phyloP scores from a whole-genome alignment of 2,329 filamentous ascomycete species.

The Talaromyces sp. region DNA sequence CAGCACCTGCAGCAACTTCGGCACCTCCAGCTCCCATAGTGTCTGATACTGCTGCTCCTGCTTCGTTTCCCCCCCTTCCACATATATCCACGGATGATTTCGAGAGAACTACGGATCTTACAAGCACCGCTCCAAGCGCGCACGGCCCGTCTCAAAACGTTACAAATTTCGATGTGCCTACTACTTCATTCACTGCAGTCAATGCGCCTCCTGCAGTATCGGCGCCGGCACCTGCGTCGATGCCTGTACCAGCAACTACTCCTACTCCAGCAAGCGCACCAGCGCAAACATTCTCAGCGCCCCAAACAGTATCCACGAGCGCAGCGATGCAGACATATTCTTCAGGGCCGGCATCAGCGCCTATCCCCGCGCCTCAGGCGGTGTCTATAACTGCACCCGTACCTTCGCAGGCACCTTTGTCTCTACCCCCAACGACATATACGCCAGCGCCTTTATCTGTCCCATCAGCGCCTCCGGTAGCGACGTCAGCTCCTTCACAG shows the following conservation, averaged over 20 bases:
- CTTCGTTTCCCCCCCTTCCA: constrained; percentile 8
- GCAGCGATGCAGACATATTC: not conserved
- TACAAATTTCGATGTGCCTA: not conserved
- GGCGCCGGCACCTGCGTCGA: constrained; percentile 11
- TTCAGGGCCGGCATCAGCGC: not conserved
- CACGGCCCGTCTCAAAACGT: not conserved
- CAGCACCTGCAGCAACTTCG: not conserved
- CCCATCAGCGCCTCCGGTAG: constrained; percentile 17
- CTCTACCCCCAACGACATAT: constrained; percentile 15
- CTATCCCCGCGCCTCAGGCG: not conserved
- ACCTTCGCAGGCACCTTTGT: constrained; percentile 7
- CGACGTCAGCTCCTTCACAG: constrained; percentile 24
- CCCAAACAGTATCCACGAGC: not conserved
- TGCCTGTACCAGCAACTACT: constrained; percentile 26
- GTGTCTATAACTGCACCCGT: constrained; percentile 27
- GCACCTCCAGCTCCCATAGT: not conserved
- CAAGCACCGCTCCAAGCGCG: not conserved
- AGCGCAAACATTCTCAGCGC: constrained; percentile 8
- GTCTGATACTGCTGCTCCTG: not conserved
- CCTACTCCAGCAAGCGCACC: constrained; percentile 20
- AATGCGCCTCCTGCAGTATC: not conserved
- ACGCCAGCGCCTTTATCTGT: constrained; percentile 33
- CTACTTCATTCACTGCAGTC: constrained; percentile 2
- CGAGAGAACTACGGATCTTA: constrained; percentile 1
- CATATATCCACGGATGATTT: constrained; percentile 15